These are phyloP conservation scores for Trichoderma sp. DNA, from an alignment of 2,329 filamentous ascomycete species.

Conservation along the genomic window DNA sequence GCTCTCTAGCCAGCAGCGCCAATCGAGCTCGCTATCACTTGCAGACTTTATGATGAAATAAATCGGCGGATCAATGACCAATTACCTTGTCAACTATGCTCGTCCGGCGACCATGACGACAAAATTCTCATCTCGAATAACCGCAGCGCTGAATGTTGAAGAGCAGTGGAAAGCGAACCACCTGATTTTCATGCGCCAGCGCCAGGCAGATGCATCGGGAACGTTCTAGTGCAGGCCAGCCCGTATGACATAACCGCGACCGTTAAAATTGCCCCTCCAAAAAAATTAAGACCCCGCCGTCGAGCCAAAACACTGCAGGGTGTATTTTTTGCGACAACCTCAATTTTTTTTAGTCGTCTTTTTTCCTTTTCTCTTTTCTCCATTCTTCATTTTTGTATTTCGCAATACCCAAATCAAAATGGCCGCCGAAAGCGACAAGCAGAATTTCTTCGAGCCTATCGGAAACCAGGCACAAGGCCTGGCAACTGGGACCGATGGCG, in stretches of 20 bases:
- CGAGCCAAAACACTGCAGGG: slow-evolving; percentile 2
- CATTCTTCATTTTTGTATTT: not conserved
- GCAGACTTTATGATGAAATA: slow-evolving; percentile 52
- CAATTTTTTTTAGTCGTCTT: not conserved
- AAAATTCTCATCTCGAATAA: not conserved
- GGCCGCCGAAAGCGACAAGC: slow-evolving; percentile 41
- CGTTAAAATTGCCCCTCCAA: slow-evolving; percentile 26
- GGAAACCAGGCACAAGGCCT: slow-evolving; percentile 59
- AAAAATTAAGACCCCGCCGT: slow-evolving; percentile 26
- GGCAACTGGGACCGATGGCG: slow-evolving; percentile 39
- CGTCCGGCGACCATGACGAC: not conserved
- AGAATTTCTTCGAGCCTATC: slow-evolving; percentile 61
- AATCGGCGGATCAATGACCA: not conserved
- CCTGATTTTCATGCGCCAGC: not conserved
- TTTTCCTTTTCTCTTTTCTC: not conserved
- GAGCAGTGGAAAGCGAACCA: not conserved
- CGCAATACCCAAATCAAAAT: slow-evolving; percentile 34
- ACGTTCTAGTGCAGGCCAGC: slow-evolving; percentile 20
- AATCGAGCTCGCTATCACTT: slow-evolving; percentile 48
- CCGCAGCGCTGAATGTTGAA: not conserved
- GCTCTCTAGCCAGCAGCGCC: slow-evolving; percentile 51
- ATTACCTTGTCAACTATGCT: not conserved
- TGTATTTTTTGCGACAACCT: slow-evolving; percentile 17
- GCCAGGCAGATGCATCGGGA: slow-evolving; percentile 16
- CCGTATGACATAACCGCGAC: slow-evolving; percentile 21